These are phyloP conservation scores for Polychytrium aggregatum DNA, from an alignment of 192 early-diverging fungal species.

Conservation along the genomic window DNA sequence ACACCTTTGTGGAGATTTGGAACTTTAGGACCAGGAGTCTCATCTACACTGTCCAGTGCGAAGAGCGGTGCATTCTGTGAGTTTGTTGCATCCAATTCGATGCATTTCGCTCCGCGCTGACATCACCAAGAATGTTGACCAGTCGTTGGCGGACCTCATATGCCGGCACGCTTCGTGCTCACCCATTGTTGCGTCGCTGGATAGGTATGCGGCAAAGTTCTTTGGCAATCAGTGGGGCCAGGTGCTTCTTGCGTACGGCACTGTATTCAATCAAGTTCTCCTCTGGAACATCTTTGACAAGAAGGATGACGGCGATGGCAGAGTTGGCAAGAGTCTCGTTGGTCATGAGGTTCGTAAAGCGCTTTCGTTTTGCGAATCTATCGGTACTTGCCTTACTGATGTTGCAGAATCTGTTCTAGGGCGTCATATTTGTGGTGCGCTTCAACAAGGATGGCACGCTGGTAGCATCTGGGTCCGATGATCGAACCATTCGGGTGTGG, in stretches of 20 bases:
- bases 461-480: too few species aligned
- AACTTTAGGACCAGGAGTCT: constrained; percentile 8
- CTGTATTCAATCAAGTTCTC: constrained; percentile 73
- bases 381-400: too few species aligned
- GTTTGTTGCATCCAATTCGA: neutral
- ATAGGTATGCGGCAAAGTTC: constrained; percentile 60
- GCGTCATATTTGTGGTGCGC: too few species aligned
- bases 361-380: too few species aligned
- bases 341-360: constrained; percentile 35
- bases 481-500: constrained; percentile 74
- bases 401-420: too few species aligned
- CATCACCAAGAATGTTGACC: constrained; percentile 2
- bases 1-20: constrained; percentile 61
- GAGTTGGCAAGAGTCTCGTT: constrained; percentile 29
- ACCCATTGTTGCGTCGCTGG: too few species aligned
- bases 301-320: constrained; percentile 25
- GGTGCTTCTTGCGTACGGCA: constrained; percentile 58
- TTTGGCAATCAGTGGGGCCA: constrained; percentile 36
- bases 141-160: too few species aligned
- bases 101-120: neutral
- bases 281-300: constrained; percentile 46
- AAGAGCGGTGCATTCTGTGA: constrained; percentile 53
- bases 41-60: constrained; percentile 40
- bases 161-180: too few species aligned
- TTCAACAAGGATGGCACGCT: too few species aligned